Base-by-base conservation (phyloP, 495 filamentous ascomycete genomes). In the Opeltia flavorubescens region DNA sequence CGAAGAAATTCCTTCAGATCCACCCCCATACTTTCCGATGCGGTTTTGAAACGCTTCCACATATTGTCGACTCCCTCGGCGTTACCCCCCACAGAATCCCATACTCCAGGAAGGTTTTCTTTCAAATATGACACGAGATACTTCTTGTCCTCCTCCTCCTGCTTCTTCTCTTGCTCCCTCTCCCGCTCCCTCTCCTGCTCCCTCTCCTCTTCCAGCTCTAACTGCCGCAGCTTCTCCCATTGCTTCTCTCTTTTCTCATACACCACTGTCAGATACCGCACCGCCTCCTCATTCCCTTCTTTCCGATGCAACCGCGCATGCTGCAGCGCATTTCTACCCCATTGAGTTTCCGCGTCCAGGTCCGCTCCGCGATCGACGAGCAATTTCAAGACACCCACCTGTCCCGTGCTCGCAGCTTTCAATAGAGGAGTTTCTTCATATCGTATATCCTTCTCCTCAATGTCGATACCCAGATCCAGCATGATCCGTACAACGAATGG, bases 321-420 rank as follows among this genome's bases (percentile, higher is more conserved):
- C 13, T 31, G n/a, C 18, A 51, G 44, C 8, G 27, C 49, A 18
- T 47, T 47, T 18, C 49, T 27, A 20, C 39, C 47, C 5, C 4
- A 27, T 6, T 15, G 28, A 9, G 28, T 49, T 2, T 23, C 28
- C 20, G 35, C 43, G 13, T 31, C 2, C 29, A 34, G 21, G 26
- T 47, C 43, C 23, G 49, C 49, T 5, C 49, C 49, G 20, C 34
- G 5, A 11, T 46, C 17, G 15, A 51, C 5, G 23, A 51, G 24
- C 18, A 31, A 33, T 17, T 30, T 15, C 3, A 51, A 29, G 12
- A 47, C 43, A 40, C 5, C 13, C 1, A 17, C 18, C 20, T 41
- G 29, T 7, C 49, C 49, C n/a, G 34, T 46, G 9, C 43, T 39
- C 20, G 49, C 49, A 11, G 49, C 49, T 25, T 51, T 51, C 23